These are phyloP conservation scores for Stenogyne calaminthoides DNA, from an alignment of 305 asterid genomes.

Conservation along the genomic window DNA sequence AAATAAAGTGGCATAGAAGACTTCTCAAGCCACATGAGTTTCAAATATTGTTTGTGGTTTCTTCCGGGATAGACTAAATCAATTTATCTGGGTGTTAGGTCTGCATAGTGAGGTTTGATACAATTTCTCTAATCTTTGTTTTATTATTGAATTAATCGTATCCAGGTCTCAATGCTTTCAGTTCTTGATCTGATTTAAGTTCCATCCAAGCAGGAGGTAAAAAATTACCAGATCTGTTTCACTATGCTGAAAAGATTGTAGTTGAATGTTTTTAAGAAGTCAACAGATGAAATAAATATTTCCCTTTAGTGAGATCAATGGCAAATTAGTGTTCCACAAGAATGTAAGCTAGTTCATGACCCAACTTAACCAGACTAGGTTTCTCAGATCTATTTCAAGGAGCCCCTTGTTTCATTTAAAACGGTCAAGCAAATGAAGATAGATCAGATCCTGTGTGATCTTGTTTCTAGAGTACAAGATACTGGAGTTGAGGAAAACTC, in stretches of 20 bases:
- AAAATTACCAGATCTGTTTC: constrained; percentile 4
- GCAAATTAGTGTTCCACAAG: not conserved
- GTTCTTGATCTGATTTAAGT: not conserved
- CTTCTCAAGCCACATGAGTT: not conserved
- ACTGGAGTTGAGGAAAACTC: too few species aligned
- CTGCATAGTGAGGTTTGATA: not conserved
- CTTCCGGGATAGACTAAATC: not conserved
- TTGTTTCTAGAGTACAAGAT: not conserved
- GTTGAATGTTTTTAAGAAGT: not conserved
- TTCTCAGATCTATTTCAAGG: not conserved
- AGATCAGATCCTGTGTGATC: not conserved
- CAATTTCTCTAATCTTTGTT: constrained; percentile 5
- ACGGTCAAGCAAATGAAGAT: not conserved
- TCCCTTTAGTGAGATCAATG: not conserved
- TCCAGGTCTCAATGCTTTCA: not conserved
- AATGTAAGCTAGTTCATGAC: not conserved
- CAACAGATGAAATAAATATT: not conserved
- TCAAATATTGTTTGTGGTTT: not conserved
- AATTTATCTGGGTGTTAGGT: not conserved
- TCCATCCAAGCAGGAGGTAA: constrained; percentile 18
- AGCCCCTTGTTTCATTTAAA: not conserved
- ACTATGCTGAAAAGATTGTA: not conserved
- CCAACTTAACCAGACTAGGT: constrained; percentile 13
- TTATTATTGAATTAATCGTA: not conserved
- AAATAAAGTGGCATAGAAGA: not conserved